Conservation (phyloP, 2,329 filamentous ascomycete species). For the Corinectria fuckeliana region DNA sequence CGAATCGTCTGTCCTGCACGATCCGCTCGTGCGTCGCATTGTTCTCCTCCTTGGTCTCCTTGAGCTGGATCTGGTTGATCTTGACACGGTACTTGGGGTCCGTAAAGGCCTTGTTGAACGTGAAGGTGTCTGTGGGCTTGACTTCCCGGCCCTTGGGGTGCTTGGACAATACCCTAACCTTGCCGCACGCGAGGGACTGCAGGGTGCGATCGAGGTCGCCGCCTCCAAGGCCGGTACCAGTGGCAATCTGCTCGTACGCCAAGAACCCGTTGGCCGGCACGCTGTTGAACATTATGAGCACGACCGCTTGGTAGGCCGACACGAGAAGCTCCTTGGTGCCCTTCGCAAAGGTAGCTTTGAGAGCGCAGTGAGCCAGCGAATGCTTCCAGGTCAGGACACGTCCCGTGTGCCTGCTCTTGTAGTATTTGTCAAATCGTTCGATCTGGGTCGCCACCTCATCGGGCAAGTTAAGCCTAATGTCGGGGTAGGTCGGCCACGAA, state of each 20-base stretch:
- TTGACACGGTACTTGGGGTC: conserved; percentile 91
- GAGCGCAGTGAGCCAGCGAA: conserved; percentile 85
- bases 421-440: conserved; percentile 82
- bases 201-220: conserved; percentile 86
- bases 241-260: conserved; percentile 76
- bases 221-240: conserved; percentile 76
- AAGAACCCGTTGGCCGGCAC: conserved; percentile 65
- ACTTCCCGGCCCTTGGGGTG: conserved; percentile 86
- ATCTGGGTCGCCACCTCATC: conserved; percentile 77
- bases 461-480: conserved; percentile 75
- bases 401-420: conserved; percentile 88
- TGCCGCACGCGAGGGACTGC: conserved; percentile 93
- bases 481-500: conserved; percentile 91
- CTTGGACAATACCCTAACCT: conserved; percentile 83
- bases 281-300: conserved; percentile 89
- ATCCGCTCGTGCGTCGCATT: conserved; percentile 92
- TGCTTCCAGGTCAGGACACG: conserved; percentile 92
- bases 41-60: conserved; percentile 95
- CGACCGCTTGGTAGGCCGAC: conserved; percentile 89
- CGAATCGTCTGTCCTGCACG: conserved; percentile 87
- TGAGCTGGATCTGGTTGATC: conserved; percentile 98
- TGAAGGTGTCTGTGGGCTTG: conserved; percentile 79
- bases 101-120: conserved; percentile 77
- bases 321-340: conserved; percentile 89
- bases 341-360: conserved; percentile 80